A percentile compares a stretch with the other conserved stretches of the same genome.
Evolutionary conservation across 2,329 filamentous ascomycete species (phyloP).

Genomic region (Alternaria rosae): DNA sequence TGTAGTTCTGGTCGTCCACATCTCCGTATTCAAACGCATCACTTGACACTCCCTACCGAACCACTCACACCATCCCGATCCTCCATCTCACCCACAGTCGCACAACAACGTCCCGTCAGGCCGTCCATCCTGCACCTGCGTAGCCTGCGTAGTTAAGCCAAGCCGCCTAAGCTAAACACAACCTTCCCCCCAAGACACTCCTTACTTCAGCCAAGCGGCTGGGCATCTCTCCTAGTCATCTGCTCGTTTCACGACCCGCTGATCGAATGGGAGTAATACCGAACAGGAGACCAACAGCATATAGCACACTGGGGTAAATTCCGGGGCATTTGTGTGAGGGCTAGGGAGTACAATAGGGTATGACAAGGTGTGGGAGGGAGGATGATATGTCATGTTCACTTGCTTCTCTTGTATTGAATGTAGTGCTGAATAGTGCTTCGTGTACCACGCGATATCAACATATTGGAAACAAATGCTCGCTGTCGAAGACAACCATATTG

Average conservation of each 20-base stretch:
- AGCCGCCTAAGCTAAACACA: slow-evolving; percentile 16
- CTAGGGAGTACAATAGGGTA: too few relatives aligned
- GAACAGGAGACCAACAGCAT: neutral
- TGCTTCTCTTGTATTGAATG: too few relatives aligned
- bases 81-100: neutral
- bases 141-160: too few relatives aligned
- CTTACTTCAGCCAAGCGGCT: slow-evolving; percentile 14
- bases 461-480: too few relatives aligned
- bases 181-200: neutral
- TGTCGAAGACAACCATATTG: too few relatives aligned
- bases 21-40: neutral
- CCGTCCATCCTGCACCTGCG: neutral
- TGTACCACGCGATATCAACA: too few relatives aligned
- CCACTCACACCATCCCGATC: neutral
- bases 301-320: neutral
- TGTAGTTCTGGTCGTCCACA: neutral
- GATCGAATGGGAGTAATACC: slow-evolving; percentile 5
- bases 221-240: neutral
- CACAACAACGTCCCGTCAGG: slow-evolving; percentile 7
- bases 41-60: neutral
- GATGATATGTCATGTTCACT: too few relatives aligned
- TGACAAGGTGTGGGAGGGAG: too few relatives aligned
- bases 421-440: too few relatives aligned
- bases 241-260: slow-evolving; percentile 10
- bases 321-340: neutral